Conservation (phyloP, 2,329 filamentous ascomycete genomes). For the Zalaria sp. region DNA sequence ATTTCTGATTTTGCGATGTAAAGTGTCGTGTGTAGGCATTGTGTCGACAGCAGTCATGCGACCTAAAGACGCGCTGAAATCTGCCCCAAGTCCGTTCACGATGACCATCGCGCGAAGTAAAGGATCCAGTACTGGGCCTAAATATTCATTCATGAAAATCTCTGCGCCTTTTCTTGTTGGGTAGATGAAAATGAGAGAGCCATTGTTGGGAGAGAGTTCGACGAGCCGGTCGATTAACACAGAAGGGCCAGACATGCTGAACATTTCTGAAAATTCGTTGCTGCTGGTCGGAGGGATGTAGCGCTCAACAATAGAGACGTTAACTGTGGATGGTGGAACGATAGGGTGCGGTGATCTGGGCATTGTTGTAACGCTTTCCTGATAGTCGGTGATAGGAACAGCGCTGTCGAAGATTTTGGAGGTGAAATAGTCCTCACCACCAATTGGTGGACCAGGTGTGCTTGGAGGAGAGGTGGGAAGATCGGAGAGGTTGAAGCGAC, state of each 20-base stretch:
- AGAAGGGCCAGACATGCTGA: constrained; percentile 39
- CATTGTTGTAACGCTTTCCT: constrained; percentile 36
- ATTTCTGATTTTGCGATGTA: constrained; percentile 19
- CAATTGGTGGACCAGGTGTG: constrained; percentile 38
- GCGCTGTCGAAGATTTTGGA: constrained; percentile 48
- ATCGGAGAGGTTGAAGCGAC: constrained; percentile 46
- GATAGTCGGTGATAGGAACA: constrained; percentile 44
- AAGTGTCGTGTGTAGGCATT: constrained; percentile 40
- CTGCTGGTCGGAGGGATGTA: constrained; percentile 49
- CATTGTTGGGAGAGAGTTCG: constrained; percentile 43
- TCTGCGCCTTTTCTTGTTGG: constrained; percentile 43
- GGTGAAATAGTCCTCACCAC: constrained; percentile 47
- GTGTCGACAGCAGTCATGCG: constrained; percentile 38
- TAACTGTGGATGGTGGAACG: constrained; percentile 45
- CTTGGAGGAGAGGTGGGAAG: constrained; percentile 49
- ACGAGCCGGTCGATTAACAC: constrained; percentile 45
- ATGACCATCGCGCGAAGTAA: constrained; percentile 44
- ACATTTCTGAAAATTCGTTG: constrained; percentile 46
- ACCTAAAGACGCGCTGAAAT: constrained; percentile 40
- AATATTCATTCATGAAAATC: constrained; percentile 45
- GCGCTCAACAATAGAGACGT: constrained; percentile 47
- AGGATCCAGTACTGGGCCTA: constrained; percentile 47
- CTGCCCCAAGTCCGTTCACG: constrained; percentile 42
- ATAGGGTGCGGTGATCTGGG: constrained; percentile 41
- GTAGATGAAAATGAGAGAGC: constrained; percentile 48